Percentiles rank a stretch among this genome's conserved stretches.
Evolutionary conservation across 2,329 filamentous ascomycete genomes (phyloP).

Genomic region (Leptographium procerum): DNA sequence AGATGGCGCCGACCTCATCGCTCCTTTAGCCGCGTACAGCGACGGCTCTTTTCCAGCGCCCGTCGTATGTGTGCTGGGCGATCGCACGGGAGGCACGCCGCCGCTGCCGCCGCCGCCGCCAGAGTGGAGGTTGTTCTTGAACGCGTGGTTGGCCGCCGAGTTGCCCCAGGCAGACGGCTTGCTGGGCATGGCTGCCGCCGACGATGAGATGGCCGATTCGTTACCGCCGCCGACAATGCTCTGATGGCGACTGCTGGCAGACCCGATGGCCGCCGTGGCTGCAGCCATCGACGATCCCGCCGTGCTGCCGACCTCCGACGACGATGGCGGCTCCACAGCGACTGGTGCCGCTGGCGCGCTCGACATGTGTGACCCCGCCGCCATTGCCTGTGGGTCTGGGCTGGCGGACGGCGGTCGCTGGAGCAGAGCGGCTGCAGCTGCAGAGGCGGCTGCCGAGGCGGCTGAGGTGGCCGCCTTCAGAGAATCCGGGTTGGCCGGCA

Average conservation of each 20-base stretch:
- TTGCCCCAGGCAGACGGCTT: constrained; percentile 49
- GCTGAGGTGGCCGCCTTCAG: constrained; percentile 10
- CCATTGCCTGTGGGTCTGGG: not conserved
- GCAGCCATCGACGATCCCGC: constrained; percentile 62
- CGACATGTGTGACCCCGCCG: not conserved
- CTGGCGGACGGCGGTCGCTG: constrained; percentile 5
- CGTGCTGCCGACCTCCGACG: constrained; percentile 29
- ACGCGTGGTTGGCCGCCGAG: constrained; percentile 52
- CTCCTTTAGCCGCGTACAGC: constrained; percentile 63
- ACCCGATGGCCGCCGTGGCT: constrained; percentile 39
- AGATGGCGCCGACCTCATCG: constrained; percentile 34
- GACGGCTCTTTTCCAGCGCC: constrained; percentile 41
- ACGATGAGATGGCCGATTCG: constrained; percentile 12
- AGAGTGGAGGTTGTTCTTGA: constrained; percentile 21
- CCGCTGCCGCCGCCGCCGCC: not conserved
- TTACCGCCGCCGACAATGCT: constrained; percentile 29
- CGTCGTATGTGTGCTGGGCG: constrained; percentile 15
- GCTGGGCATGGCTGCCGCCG: constrained; percentile 50
- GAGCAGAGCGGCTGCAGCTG: constrained; percentile 6
- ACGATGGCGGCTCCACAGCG: not conserved
- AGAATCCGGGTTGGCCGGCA: constrained; percentile 4
- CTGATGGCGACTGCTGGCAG: constrained; percentile 22
- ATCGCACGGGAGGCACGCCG: not conserved
- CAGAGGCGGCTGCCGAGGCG: constrained; percentile 8
- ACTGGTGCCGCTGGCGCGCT: not conserved